phyloP scores from a whole-genome alignment of 306 rosid species.

The Quillaja saponaria region DNA sequence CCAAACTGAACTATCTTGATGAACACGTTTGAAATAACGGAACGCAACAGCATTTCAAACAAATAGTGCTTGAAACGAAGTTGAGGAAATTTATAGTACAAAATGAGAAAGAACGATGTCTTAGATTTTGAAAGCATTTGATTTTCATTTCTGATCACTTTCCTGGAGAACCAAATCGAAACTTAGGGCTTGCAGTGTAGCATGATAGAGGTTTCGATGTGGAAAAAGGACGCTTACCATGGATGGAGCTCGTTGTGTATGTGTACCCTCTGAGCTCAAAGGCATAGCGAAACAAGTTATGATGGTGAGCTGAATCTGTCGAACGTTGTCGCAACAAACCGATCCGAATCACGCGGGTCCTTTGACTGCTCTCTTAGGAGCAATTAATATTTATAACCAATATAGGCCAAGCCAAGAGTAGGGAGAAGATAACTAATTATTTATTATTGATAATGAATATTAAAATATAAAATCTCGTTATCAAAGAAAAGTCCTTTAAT shows the following conservation, averaged over 20 bases:
- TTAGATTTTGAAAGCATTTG: neutral
- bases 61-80: conserved; percentile 23
- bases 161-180: conserved; percentile 12
- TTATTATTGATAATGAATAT: too few relatives aligned
- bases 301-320: conserved; percentile 35
- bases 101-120: conserved; percentile 1
- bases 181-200: conserved; percentile 23
- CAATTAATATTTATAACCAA: too few relatives aligned
- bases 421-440: too few relatives aligned
- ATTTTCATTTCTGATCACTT: neutral
- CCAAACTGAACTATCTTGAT: conserved; percentile 12
- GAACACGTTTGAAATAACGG: conserved; percentile 30
- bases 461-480: too few relatives aligned
- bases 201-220: neutral
- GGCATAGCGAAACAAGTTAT: conserved; percentile 39
- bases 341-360: conserved; percentile 36
- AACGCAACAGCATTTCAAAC: conserved; percentile 24
- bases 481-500: too few relatives aligned
- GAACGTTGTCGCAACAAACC: conserved; percentile 19
- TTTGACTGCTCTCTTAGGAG: neutral
- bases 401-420: too few relatives aligned
- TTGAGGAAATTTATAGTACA: conserved; percentile 23
- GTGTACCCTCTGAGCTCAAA: conserved; percentile 37
- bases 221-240: conserved; percentile 37
- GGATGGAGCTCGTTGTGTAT: conserved; percentile 35